Evolutionary conservation across 768 basidiomycete genomes (phyloP), one percentile per base, ranked within the genome.

Genomic region (Cubamyces sp.): DNA sequence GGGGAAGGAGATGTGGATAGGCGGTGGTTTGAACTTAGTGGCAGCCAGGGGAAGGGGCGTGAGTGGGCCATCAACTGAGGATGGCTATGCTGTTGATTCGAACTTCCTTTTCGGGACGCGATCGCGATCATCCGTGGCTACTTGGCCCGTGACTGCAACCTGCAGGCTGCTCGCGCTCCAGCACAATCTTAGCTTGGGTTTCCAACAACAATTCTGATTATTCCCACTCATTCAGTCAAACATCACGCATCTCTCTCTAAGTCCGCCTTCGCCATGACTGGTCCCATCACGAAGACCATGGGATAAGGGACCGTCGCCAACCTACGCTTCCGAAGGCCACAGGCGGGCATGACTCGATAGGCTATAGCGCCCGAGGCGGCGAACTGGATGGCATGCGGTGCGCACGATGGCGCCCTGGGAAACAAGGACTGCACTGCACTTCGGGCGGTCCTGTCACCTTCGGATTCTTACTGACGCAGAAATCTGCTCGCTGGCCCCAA

Each of bases 31-130:
- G 41, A 59, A 59, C 57, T 37, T 43, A 51, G 41, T 58, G 12
- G 4, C 11, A 18, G 37, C 41, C 41, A 43, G 49, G 41, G 49
- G n/a, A 12, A 16, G 34, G 4, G 49, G 57, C 18, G 57, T 48
- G 48, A 37, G n/a, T 39, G 49, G 46, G 15, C 49, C 49, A 57
- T 57, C 57, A 51, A 39, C 23, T 26, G 46, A 39, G 47, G 49
- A 59, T 59, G 57, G 49, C 57, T 59, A 59, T 59, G 57, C 57
- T 30, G 49, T n/a, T 58, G 57, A 58, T 58, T 21, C 14, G 15
- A 23, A 11, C 26, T 59, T 18, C 57, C 57, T 21, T 23, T 43
- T 15, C 4, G 28, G 48, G n/a, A 8, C n/a, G 12, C 57, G 57
- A 51, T 59, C 49, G 34, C 34, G 49, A 51, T 51, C 57, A 52